Evolutionary conservation across 176 grass and related monocot genomes (phyloP).

Genomic region (Hyparrhenia diplandra): DNA sequence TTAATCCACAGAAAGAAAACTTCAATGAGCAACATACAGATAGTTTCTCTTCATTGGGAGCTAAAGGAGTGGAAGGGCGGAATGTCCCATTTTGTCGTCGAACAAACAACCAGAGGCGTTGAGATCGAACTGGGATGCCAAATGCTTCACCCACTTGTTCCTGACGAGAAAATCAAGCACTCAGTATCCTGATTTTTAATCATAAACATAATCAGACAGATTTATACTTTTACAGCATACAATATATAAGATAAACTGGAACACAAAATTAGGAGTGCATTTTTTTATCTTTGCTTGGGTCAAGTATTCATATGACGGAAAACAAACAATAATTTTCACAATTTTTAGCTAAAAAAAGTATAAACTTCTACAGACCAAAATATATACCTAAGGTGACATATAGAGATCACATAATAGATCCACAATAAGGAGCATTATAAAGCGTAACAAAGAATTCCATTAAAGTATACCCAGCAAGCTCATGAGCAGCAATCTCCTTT

Average conservation of each 20-base stretch:
- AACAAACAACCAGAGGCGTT: constrained; percentile 6
- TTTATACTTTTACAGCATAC: not conserved
- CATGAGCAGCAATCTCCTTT: too few species aligned
- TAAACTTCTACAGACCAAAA: too few species aligned
- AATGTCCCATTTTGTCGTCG: not conserved
- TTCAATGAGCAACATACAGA: not conserved
- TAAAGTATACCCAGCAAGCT: too few species aligned
- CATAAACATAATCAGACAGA: not conserved
- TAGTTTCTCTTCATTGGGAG: not conserved
- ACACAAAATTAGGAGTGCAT: not conserved
- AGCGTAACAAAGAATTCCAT: too few species aligned
- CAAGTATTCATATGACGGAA: not conserved
- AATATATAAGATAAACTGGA: not conserved
- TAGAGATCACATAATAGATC: too few species aligned
- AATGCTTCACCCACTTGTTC: not conserved
- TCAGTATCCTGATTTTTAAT: not conserved
- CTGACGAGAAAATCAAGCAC: not conserved
- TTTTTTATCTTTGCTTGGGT: not conserved
- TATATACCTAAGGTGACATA: too few species aligned
- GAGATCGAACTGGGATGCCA: not conserved
- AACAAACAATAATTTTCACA: not conserved
- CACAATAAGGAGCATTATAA: too few species aligned
- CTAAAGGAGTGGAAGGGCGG: not conserved
- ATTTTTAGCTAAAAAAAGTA: not conserved
- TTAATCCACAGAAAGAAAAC: not conserved